Conservation (phyloP, 2,329 filamentous ascomycete genomes). For the Botryotinia narcissicola region DNA sequence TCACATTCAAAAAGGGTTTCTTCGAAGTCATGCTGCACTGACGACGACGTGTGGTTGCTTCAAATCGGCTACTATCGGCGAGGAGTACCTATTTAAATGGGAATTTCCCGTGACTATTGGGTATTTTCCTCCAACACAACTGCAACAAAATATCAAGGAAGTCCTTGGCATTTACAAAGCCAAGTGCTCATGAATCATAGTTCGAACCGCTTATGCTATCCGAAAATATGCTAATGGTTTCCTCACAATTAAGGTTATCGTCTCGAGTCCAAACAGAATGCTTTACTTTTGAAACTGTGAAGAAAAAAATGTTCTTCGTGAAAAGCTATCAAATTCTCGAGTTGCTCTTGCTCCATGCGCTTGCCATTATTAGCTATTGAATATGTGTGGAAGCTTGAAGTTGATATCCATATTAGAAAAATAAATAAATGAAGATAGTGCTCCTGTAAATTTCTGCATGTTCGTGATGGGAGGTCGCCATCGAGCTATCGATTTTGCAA, state of each 20-base stretch:
- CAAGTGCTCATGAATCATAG: not conserved
- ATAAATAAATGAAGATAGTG: too few species aligned
- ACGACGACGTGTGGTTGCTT: not conserved
- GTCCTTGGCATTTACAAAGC: not conserved
- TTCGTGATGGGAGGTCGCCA: not conserved
- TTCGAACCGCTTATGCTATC: not conserved
- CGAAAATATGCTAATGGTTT: not conserved
- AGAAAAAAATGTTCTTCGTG: not conserved
- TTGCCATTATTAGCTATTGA: not conserved
- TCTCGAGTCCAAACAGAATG: not conserved
- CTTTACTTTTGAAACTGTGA: not conserved
- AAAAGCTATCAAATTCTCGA: not conserved
- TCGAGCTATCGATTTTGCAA: not conserved
- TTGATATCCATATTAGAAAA: not conserved
- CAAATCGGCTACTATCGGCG: not conserved
- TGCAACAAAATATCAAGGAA: not conserved
- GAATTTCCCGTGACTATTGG: not conserved
- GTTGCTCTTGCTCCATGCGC: not conserved
- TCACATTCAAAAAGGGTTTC: not conserved
- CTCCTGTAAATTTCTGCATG: not conserved
- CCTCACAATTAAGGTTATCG: not conserved
- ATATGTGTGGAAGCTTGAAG: not conserved
- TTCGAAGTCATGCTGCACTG: not conserved
- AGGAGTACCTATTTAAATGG: not conserved
- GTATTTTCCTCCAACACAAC: not conserved